Percentiles rank a stretch among this genome's conserved stretches.
phyloP scores from a whole-genome alignment of 345 rosid genomes.

The Hibiscus mutabilis region DNA sequence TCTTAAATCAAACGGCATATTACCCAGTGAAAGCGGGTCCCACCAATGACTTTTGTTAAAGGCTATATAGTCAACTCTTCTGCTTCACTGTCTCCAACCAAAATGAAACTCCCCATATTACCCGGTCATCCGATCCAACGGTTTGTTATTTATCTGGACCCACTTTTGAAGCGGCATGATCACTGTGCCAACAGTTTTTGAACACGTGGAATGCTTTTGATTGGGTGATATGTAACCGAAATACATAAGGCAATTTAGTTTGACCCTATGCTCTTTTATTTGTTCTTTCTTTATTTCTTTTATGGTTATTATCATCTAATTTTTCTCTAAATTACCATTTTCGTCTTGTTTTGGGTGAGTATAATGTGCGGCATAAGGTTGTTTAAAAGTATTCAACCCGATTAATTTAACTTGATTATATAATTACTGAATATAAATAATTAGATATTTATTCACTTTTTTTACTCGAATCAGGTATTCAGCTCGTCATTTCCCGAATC shows the following conservation, averaged over 20 bases:
- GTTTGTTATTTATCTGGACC: conserved; percentile 21
- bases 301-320: too few relatives aligned
- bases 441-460: too few relatives aligned
- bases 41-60: conserved; percentile 28
- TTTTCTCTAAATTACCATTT: too few relatives aligned
- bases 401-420: too few relatives aligned
- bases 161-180: conserved; percentile 8
- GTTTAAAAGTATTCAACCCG: too few relatives aligned
- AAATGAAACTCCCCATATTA: conserved; percentile 7
- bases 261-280: conserved; percentile 25
- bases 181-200: conserved; percentile 19
- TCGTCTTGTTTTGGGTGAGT: too few relatives aligned
- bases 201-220: conserved; percentile 24
- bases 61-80: conserved; percentile 41
- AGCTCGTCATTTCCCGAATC: too few relatives aligned
- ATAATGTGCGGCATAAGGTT: too few relatives aligned
- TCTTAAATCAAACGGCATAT: neutral
- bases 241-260: conserved; percentile 9
- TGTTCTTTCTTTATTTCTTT: neutral
- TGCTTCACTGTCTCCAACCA: conserved; percentile 44
- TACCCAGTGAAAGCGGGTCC: conserved; percentile 30
- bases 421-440: too few relatives aligned
- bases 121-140: conserved; percentile 34
- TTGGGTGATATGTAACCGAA: conserved; percentile 1
- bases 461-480: too few relatives aligned